These are phyloP conservation scores for Kodamaea derodonti DNA, from an alignment of 1,139 yeast species.

Conservation along the genomic window DNA sequence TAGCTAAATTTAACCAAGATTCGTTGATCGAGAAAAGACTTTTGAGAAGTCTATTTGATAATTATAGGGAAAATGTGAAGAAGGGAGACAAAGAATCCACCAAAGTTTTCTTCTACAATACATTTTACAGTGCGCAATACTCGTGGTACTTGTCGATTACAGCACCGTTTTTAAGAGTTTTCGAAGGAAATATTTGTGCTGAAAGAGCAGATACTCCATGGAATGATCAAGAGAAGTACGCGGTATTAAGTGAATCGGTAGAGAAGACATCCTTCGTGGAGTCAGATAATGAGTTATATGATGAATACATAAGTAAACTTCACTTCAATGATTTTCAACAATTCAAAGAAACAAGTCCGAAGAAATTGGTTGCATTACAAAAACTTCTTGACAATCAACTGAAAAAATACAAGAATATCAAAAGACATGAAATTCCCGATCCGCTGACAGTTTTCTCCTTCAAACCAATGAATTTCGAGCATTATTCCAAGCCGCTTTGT, in stretches of 20 bases:
- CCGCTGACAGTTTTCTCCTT: slow-evolving; percentile 19
- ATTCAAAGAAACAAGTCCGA: slow-evolving; percentile 22
- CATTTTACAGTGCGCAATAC: slow-evolving; percentile 32
- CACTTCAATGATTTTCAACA: slow-evolving; percentile 25
- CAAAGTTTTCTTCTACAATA: slow-evolving; percentile 35
- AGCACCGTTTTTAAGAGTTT: slow-evolving; percentile 34
- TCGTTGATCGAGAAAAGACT: slow-evolving; percentile 27
- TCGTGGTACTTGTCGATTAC: slow-evolving; percentile 39
- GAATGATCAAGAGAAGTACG: slow-evolving; percentile 11
- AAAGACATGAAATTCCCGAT: slow-evolving; percentile 14
- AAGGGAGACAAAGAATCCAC: slow-evolving; percentile 10
- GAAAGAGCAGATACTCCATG: slow-evolving; percentile 23
- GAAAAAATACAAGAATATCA: slow-evolving; percentile 15
- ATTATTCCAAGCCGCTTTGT: slow-evolving; percentile 26
- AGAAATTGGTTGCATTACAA: slow-evolving; percentile 29
- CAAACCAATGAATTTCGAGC: slow-evolving; percentile 38
- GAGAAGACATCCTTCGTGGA: slow-evolving; percentile 19
- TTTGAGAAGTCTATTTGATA: slow-evolving; percentile 21
- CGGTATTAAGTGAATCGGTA: slow-evolving; percentile 3
- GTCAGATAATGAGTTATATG: slow-evolving; percentile 24
- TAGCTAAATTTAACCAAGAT: slow-evolving; percentile 33
- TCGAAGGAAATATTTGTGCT: slow-evolving; percentile 30
- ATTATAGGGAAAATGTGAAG: slow-evolving; percentile 15
- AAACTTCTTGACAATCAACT: slow-evolving; percentile 21
- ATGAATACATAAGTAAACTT: slow-evolving; percentile 23